Evolutionary conservation across 2,329 filamentous ascomycete genomes (phyloP), one percentile per base, ranked within the genome.

Genomic region (Calonectria hongkongensis): DNA sequence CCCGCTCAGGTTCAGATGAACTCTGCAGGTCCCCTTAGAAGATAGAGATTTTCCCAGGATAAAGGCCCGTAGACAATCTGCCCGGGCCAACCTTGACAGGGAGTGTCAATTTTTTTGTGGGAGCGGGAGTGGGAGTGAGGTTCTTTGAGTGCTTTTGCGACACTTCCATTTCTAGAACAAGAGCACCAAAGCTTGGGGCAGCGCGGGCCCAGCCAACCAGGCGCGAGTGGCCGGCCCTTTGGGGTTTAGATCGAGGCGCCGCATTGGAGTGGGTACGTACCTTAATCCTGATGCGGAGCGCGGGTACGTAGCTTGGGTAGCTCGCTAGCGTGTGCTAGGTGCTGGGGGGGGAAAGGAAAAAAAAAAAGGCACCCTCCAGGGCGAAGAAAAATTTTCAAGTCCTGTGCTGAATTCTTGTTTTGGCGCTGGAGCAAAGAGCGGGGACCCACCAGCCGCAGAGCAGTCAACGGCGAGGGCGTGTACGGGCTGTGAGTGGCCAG

Each of bases 21-120:
- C 54, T 47, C 51, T 30, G 41, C 30, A 43, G 63, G 45, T 39
- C n/a, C 56, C 56, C 36, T 51, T 50, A 27, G 66, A 50, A 39
- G 16, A 50, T 58, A 71, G 71, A 71, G 68, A 68, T 71, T 73
- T 73, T 73, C 63, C 71, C 41, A 71, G 71, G 71, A 68, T 73
- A 48, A 63, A 28, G 62, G 48, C 30, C 50, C 66, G 48, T 47
- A 47, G 45, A 33, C 41, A 65, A 65, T 45, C 58, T 64, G 60
- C 41, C 41, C 60, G 50, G 50, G 33, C 47, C 45, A 62, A 43
- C 28, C 28, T 51, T 21, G 68, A 54, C 45, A 21, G 39, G 41
- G 47, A 21, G 51, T 56, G 51, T 56, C n/a, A 25, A 36, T 56
- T 36, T 25, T 33, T 30, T 9, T 54, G 27, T 33, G 28, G 28